These are phyloP conservation scores for Colletotrichum euphorbiae DNA, from an alignment of 2,329 filamentous ascomycete species.

Conservation along the genomic window DNA sequence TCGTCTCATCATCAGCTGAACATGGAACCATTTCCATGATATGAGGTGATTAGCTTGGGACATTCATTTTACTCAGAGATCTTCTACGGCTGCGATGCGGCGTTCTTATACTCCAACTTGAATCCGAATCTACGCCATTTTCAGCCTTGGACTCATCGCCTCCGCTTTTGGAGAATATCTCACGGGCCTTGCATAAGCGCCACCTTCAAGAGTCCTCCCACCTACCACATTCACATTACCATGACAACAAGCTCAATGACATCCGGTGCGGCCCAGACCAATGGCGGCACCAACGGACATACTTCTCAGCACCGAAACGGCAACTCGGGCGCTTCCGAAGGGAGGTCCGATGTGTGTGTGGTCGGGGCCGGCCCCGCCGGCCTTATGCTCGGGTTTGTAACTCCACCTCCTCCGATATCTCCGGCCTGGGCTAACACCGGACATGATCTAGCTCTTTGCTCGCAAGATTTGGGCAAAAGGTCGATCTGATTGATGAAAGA, in stretches of 20 bases:
- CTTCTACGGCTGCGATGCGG: no score
- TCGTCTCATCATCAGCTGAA: constrained; percentile 7
- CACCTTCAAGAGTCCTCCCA: background rate
- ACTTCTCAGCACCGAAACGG: background rate
- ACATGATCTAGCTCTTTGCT: background rate
- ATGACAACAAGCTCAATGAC: constrained; percentile 23
- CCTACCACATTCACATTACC: background rate
- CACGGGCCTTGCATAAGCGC: background rate
- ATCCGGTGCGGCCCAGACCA: background rate
- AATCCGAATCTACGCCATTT: background rate
- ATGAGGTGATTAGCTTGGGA: background rate
- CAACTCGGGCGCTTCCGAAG: background rate
- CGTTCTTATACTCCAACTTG: background rate
- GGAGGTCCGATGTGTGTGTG: constrained; percentile 28
- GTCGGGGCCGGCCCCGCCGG: constrained; percentile 33
- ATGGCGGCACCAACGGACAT: background rate
- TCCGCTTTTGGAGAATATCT: background rate
- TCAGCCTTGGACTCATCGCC: background rate
- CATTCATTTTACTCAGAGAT: background rate
- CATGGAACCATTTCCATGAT: constrained; percentile 9
- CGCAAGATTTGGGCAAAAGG: constrained; percentile 27
- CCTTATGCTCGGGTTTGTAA: constrained; percentile 33
- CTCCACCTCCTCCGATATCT: constrained; percentile 1
- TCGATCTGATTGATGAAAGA: constrained; percentile 25
- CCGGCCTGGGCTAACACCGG: background rate